Conservation (phyloP, 176 grass and related monocot species). For the Zoysia japonica region DNA sequence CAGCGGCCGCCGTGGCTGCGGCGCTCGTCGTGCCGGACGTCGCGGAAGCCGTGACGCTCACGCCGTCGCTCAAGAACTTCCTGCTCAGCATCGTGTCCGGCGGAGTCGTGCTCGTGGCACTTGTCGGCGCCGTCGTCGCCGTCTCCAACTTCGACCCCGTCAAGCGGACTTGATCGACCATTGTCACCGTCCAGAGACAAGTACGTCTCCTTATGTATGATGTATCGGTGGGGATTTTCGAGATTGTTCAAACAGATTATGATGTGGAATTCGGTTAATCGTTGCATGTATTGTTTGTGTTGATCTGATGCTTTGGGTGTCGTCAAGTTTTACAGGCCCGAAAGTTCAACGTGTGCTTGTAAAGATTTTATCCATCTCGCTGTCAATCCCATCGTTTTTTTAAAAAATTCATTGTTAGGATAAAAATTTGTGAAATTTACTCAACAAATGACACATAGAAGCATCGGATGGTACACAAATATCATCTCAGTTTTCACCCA, state of each 20-base stretch:
- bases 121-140: conserved; percentile 63
- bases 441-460: no score
- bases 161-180: conserved; percentile 47
- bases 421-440: no score
- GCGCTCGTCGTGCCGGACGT: conserved; percentile 52
- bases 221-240: conserved; percentile 24
- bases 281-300: neutral
- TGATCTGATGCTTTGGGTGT: neutral
- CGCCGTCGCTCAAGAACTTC: conserved; percentile 79
- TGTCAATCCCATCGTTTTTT: no score
- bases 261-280: conserved; percentile 3
- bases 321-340: neutral
- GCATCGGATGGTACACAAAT: no score
- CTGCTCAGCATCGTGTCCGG: conserved; percentile 68
- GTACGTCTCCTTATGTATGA: neutral
- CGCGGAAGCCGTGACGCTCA: conserved; percentile 53
- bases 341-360: no score
- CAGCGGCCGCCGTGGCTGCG: conserved; percentile 47
- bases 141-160: conserved; percentile 81
- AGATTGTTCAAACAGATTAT: conserved; percentile 33
- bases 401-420: no score
- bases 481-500: no score
- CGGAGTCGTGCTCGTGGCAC: conserved; percentile 52
- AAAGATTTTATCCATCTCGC: no score
- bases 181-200: neutral